phyloP scores from a whole-genome alignment of 208 protist species.

The Crithidia fasciculata region DNA sequence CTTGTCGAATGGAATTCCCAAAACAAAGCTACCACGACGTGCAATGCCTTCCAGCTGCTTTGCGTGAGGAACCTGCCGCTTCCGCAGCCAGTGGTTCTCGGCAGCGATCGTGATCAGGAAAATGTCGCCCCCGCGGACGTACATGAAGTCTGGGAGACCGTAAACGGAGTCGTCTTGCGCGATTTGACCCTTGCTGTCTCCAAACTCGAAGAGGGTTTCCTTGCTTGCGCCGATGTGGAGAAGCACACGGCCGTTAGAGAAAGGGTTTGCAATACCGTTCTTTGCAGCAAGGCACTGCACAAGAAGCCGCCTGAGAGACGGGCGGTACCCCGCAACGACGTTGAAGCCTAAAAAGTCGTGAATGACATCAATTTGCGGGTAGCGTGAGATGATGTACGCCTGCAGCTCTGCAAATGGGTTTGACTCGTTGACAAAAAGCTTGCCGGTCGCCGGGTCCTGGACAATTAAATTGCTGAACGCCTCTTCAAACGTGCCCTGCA shows the following conservation, averaged over 20 bases:
- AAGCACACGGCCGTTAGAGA: constrained; percentile 39
- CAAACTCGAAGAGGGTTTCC: constrained; percentile 83
- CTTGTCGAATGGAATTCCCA: constrained; percentile 73
- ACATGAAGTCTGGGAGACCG: constrained; percentile 83
- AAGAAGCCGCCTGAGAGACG: constrained; percentile 62
- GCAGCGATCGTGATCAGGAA: constrained; percentile 85
- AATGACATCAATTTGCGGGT: constrained; percentile 76
- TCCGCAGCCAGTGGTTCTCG: constrained; percentile 81
- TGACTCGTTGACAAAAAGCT: constrained; percentile 48
- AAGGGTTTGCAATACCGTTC: constrained; percentile 25
- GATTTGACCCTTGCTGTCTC: constrained; percentile 60
- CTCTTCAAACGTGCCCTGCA: constrained; percentile 75
- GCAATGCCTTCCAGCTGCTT: constrained; percentile 89
- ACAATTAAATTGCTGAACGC: constrained; percentile 84
- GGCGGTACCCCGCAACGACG: constrained; percentile 62
- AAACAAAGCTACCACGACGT: constrained; percentile 75
- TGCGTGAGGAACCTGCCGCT: constrained; percentile 77
- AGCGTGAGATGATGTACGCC: constrained; percentile 58
- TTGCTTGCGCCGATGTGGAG: constrained; percentile 34
- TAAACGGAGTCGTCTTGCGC: constrained; percentile 68
- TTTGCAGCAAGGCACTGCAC: constrained; percentile 36
- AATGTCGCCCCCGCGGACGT: constrained; percentile 67
- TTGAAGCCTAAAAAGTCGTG: constrained; percentile 90
- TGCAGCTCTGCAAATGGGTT: constrained; percentile 74
- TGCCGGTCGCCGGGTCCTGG: constrained; percentile 56